These are phyloP conservation scores for Eimeria sp. DNA, from an alignment of 169 alveolate species.

Conservation along the genomic window DNA sequence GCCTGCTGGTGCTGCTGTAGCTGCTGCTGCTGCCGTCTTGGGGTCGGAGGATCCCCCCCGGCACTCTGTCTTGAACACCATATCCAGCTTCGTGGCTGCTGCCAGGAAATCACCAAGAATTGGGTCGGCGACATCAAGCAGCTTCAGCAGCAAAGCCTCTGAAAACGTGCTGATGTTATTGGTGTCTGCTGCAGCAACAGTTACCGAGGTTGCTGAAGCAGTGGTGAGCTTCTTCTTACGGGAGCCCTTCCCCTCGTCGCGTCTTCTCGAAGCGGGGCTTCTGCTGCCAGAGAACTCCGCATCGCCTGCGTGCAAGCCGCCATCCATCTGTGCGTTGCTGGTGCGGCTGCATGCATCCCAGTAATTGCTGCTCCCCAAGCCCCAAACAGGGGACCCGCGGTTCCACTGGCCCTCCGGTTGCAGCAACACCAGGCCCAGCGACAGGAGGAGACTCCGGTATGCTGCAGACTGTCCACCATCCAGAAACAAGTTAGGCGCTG, in stretches of 20 bases:
- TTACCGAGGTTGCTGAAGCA: background rate
- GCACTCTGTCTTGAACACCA: background rate
- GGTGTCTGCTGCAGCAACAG: background rate
- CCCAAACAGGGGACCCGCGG: background rate
- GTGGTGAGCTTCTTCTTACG: slow-evolving; percentile 10
- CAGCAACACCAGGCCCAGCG: slow-evolving; percentile 25
- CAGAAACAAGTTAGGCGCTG: background rate
- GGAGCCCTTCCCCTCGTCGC: background rate
- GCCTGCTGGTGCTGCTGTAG: slow-evolving; percentile 1
- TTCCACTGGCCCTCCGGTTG: slow-evolving; percentile 14
- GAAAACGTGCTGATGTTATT: background rate
- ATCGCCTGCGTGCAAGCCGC: background rate
- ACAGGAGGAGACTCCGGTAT: slow-evolving; percentile 1
- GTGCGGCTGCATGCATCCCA: slow-evolving; percentile 33
- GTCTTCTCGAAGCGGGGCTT: slow-evolving; percentile 23
- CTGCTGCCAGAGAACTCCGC: slow-evolving; percentile 1
- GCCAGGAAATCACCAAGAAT: background rate
- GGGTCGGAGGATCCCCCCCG: background rate
- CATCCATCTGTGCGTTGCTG: background rate
- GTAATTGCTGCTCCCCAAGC: background rate
- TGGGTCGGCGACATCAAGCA: slow-evolving; percentile 27
- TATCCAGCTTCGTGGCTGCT: slow-evolving; percentile 24
- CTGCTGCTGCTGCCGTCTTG: background rate
- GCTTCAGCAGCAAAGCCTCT: slow-evolving; percentile 54
- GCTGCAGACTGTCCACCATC: background rate